A percentile compares a stretch with the other conserved stretches of the same genome.
These are phyloP conservation scores for Eutrema heterophyllum DNA, from an alignment of 345 rosid species.

Conservation along the genomic window DNA sequence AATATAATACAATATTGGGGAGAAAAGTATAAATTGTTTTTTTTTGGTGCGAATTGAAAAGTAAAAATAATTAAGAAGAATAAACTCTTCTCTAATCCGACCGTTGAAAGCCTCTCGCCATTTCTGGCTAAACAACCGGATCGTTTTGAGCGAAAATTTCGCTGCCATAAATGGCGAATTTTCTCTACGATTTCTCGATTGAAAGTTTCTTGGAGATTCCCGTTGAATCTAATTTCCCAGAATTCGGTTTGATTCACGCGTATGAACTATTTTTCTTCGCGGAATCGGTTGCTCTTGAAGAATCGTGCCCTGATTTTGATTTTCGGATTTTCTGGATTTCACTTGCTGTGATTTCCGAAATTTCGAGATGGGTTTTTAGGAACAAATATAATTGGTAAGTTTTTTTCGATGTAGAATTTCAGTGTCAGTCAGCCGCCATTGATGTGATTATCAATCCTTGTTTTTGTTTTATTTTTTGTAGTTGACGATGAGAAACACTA, in stretches of 20 bases:
- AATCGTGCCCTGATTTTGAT: background rate
- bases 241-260: constrained; percentile 1
- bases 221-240: background rate
- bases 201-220: constrained; percentile 1
- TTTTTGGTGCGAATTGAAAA: background rate
- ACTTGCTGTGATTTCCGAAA: constrained; percentile 5
- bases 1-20: no score
- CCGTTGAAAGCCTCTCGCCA: constrained; percentile 38
- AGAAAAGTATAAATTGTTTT: background rate
- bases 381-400: background rate
- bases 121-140: constrained; percentile 45
- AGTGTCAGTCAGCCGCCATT: background rate
- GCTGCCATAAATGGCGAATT: constrained; percentile 23
- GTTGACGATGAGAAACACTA: constrained; percentile 52
- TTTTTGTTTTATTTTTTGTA: background rate
- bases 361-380: background rate
- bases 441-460: background rate
- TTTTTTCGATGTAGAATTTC: background rate
- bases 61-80: background rate
- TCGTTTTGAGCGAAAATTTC: constrained; percentile 25
- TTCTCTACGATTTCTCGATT: constrained; percentile 2
- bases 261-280: background rate
- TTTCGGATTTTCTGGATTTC: constrained; percentile 2
- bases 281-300: background rate
- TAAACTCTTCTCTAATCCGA: constrained; percentile 12